These are phyloP conservation scores for Phoenix dactylifera DNA, from an alignment of 176 grass and related monocot species.

Conservation along the genomic window DNA sequence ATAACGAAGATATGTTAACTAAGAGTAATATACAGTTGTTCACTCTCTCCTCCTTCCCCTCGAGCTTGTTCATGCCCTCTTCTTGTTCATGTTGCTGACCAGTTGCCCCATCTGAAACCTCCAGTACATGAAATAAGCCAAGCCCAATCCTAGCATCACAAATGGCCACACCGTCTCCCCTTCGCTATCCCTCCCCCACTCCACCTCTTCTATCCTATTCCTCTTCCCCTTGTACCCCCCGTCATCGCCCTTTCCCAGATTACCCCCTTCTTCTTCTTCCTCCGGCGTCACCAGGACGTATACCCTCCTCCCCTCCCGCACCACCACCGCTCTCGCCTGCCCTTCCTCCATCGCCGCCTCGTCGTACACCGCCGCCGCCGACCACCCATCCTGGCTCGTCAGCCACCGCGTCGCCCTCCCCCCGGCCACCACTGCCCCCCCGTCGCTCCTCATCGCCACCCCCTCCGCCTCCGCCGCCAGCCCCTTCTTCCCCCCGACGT, in stretches of 20 bases:
- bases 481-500: slow-evolving; percentile 2
- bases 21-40: no score
- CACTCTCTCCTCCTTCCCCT: no score
- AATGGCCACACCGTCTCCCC: slow-evolving; percentile 61
- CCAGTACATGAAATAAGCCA: slow-evolving; percentile 71
- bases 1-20: no score
- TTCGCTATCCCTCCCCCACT: slow-evolving; percentile 50
- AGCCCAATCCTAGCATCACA: slow-evolving; percentile 44
- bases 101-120: slow-evolving; percentile 89
- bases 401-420: slow-evolving; percentile 25
- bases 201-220: slow-evolving; percentile 71
- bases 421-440: slow-evolving; percentile 33
- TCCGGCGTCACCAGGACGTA: slow-evolving; percentile 43
- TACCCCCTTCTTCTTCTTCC: not conserved
- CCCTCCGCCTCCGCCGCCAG: slow-evolving; percentile 29
- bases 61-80: slow-evolving; percentile 17
- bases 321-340: slow-evolving; percentile 30
- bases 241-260: not conserved
- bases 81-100: slow-evolving; percentile 71
- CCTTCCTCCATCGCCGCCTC: slow-evolving; percentile 12
- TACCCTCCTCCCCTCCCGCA: slow-evolving; percentile 50
- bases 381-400: slow-evolving; percentile 60
- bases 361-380: slow-evolving; percentile 29
- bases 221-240: not conserved
- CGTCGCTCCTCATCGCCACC: slow-evolving; percentile 30